These are phyloP conservation scores for Brettanomyces nanus DNA, from an alignment of 805 yeast species.

Conservation along the genomic window DNA sequence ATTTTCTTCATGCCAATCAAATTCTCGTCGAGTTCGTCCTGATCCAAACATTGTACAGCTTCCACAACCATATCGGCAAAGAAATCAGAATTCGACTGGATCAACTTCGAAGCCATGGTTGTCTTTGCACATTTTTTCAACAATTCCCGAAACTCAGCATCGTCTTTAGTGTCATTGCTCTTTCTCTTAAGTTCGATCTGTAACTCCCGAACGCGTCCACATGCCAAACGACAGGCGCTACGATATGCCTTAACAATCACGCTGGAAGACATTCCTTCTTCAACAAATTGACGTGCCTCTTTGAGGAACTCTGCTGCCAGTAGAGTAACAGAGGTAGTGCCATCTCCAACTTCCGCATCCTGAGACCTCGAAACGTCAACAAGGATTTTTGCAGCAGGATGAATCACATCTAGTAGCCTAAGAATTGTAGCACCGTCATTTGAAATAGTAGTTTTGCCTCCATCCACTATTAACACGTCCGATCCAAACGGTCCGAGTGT, in stretches of 20 bases:
- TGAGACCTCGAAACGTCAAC: conserved; percentile 94
- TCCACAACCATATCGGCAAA: conserved; percentile 96
- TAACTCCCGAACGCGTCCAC: conserved; percentile 61
- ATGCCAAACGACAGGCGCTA: conserved; percentile 72
- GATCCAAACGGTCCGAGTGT: conserved; percentile 97
- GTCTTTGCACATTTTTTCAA: conserved; percentile 91
- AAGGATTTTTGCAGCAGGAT: conserved; percentile 94
- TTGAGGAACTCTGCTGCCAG: conserved; percentile 91
- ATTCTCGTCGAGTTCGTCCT: conserved; percentile 75
- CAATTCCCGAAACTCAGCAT: conserved; percentile 58
- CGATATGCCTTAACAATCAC: conserved; percentile 82
- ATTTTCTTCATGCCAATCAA: conserved; percentile 92
- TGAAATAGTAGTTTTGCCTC: conserved; percentile 88
- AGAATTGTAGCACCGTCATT: conserved; percentile 98
- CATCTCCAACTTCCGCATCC: conserved; percentile 98
- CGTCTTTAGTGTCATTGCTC: conserved; percentile 22
- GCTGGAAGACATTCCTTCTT: conserved; percentile 93
- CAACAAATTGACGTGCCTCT: conserved; percentile 84
- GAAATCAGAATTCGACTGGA: conserved; percentile 77
- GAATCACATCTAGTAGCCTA: conserved; percentile 87
- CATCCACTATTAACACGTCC: conserved; percentile 82
- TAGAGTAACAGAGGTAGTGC: conserved; percentile 92
- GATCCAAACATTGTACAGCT: conserved; percentile 84
- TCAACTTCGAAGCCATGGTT: conserved; percentile 94
- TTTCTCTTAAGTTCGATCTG: conserved; percentile 55